Evolutionary conservation across 495 filamentous ascomycete genomes (phyloP), one percentile per base, ranked within the genome.

Genomic region (Aspergillus diversus): DNA sequence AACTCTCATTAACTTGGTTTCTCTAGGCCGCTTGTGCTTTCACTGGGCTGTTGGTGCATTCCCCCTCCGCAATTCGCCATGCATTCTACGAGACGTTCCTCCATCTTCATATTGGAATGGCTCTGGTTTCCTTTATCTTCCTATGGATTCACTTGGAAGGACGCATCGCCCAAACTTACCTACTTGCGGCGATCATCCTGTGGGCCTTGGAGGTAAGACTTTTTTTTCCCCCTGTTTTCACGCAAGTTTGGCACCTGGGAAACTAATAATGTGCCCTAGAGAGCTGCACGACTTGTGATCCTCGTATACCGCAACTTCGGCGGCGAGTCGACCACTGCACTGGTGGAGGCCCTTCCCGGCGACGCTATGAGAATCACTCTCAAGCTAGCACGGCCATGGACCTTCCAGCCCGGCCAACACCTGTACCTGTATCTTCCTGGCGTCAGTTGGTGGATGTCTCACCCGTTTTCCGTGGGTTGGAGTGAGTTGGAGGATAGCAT

Each of bases 71-170:
- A 5, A 67, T 99, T 48, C 87, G 95, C 39, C 94, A 97, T 74
- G 93, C 94, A 16, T 97, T 96, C 75, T 98, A 99, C 75, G 96
- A 98, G 75, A 91, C 89, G 0, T 99, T 98, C 77, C 80, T 98
- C 60, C 87, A 90, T 65, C 68, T 89, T 27, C 95, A 99, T 74
- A 90, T 96, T 64, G 77, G 85, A 31, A 72, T 93, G 13, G 90
- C 86, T 13, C 73, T 85, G 16, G 66, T 89, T 46, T 74, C 82
- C 21, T 83, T 93, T 34, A 83, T 80, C 57, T 83, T 82, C 66
- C 77, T 90, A 1, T 96, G 87, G 83, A 76, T 92, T 42, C 94
- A 98, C 77, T 83, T 89, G 46, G 75, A 86, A 48, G 84, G 84
- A 6, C 75, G 89, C 1, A 84, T 85, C 1, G 87, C 92, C 55